A percentile compares a stretch with the other conserved stretches of the same genome.
These are phyloP conservation scores for Magnolia sinica DNA, from an alignment of 164 flowering plant genomes.

Conservation along the genomic window DNA sequence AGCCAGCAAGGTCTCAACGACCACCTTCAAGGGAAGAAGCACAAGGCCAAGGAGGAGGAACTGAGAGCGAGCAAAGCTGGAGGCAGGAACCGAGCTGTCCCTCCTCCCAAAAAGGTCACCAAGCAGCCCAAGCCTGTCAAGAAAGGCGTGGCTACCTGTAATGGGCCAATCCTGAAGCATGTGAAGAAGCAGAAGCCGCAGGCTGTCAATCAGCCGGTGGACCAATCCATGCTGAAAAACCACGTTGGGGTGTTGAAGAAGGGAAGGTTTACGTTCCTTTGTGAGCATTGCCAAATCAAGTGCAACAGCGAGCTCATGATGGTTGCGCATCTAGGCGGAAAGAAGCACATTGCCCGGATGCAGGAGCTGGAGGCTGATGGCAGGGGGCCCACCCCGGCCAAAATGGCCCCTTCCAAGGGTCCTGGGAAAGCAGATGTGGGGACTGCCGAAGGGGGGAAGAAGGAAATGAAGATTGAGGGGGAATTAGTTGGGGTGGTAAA, in stretches of 20 bases:
- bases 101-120: neutral
- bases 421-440: neutral
- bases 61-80: neutral
- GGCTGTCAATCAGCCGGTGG: neutral
- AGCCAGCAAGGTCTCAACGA: constrained; percentile 21
- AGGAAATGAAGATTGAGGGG: neutral
- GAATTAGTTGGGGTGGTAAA: neutral
- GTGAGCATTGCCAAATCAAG: constrained; percentile 5
- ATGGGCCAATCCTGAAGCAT: neutral
- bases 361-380: neutral
- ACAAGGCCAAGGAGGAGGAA: constrained; percentile 29
- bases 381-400: neutral
- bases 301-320: constrained; percentile 1
- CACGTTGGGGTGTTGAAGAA: neutral
- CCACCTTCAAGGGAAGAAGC: constrained; percentile 36
- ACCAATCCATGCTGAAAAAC: neutral
- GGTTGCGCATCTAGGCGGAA: constrained; percentile 2
- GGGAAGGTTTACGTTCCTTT: neutral
- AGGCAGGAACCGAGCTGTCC: neutral
- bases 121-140: neutral
- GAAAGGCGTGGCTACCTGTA: neutral
- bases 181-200: neutral
- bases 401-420: neutral
- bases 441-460: neutral
- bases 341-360: constrained; percentile 7